Evolutionary conservation across 2,329 filamentous ascomycete species (phyloP), one percentile per base, ranked within the genome.

Genomic region (Diplodia sapinea): DNA sequence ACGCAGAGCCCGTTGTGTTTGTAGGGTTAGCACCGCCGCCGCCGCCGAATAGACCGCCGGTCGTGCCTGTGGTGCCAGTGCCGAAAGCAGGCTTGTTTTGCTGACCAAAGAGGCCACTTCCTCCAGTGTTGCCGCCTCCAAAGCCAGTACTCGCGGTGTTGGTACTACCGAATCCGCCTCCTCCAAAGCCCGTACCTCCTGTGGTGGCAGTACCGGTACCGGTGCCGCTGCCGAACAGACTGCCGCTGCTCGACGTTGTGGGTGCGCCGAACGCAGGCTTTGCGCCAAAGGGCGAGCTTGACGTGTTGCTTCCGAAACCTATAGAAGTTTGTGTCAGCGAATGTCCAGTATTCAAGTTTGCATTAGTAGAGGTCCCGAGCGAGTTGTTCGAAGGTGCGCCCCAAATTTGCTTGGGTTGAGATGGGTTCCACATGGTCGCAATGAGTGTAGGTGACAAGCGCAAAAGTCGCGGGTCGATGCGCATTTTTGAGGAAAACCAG

Each of bases 31-130:
- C 79, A 17, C 74, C 72, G n/a, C 76, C 75, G 66, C 74, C 72
- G 20, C 74, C 72, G 20, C 76, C 75, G 67, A 81, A 80, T 29
- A 79, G 70, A 17, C 73, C 72, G 29, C 69, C 68, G n/a, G n/a
- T n/a, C 8, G 66, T 68, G 20, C 52, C 61, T 8, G 73, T 71
- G 12, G 81, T 79, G 9, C 79, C 72, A n/a, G 82, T 74, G 47
- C 82, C 75, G 56, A 88, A 87, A 15, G 85, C 80, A 50, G 87
- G 83, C 74, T 88, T 83, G 43, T 73, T 71, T 50, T 73, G 71
- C 55, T 73, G 71, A 55, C 80, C 81, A 68, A 79, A 71, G 49
- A 77, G 62, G n/a, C 74, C 75, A 67, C 80, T 76, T 68, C 80
- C 77, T 68, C 75, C 74, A 66, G 75, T 74, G 71, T 74, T 76